Evolutionary conservation across 2,329 filamentous ascomycete genomes (phyloP).

Genomic region (Stromatinia cepivora): DNA sequence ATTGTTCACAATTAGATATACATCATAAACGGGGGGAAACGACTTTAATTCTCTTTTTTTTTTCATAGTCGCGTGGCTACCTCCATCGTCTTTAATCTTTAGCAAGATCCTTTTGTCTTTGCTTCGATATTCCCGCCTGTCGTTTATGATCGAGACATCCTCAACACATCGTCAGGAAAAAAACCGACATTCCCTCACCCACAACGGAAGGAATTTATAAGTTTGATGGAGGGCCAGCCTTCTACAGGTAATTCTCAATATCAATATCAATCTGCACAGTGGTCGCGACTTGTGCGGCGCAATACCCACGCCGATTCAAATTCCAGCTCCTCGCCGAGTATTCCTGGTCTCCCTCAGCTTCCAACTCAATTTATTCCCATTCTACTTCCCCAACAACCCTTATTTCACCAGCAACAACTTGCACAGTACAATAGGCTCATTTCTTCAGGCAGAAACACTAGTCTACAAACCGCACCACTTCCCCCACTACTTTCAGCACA

Average conservation of each 20-base stretch:
- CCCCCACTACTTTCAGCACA: conserved; percentile 57
- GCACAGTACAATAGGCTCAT: conserved; percentile 66
- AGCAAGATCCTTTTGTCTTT: conserved; percentile 8
- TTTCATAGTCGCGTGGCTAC: conserved; percentile 23
- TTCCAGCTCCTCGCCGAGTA: conserved; percentile 33
- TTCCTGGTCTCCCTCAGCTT: conserved; percentile 36
- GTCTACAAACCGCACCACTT: conserved; percentile 57
- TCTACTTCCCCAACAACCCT: conserved; percentile 58
- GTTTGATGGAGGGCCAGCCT: conserved; percentile 43
- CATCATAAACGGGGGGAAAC: not conserved
- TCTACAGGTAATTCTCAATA: conserved; percentile 39
- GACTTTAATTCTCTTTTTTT: not conserved
- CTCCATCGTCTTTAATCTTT: conserved; percentile 7
- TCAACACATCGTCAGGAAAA: conserved; percentile 2
- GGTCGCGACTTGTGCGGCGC: conserved; percentile 42
- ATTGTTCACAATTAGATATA: conserved; percentile 16
- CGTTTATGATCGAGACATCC: not conserved
- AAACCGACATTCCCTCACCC: conserved; percentile 14
- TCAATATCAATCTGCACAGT: conserved; percentile 43
- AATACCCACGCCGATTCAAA: conserved; percentile 38
- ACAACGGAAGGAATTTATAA: conserved; percentile 33
- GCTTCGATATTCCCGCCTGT: conserved; percentile 8
- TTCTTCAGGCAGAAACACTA: conserved; percentile 51
- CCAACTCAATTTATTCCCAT: conserved; percentile 56
- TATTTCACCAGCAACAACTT: conserved; percentile 61